Conservation (phyloP, 495 filamentous ascomycete genomes). For the Hypoxylon trugodes region DNA sequence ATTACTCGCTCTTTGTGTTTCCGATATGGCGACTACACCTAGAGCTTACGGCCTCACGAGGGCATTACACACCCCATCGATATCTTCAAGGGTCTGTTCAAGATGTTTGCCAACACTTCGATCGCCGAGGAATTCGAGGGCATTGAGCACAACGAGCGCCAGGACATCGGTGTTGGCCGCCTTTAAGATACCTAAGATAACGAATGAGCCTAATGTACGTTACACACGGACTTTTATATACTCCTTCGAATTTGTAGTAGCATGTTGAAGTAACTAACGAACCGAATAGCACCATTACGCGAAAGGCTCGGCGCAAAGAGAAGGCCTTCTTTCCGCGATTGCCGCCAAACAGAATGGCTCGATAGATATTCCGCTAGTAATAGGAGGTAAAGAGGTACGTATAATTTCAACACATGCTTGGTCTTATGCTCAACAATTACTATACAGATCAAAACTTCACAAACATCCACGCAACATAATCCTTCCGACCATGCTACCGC, state of each 20-base stretch:
- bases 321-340: conserved; percentile 74
- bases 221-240: conserved; percentile 19
- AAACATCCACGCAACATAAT: conserved; percentile 69
- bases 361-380: conserved; percentile 76
- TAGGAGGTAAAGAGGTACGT: conserved; percentile 80
- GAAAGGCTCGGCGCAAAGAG: conserved; percentile 80
- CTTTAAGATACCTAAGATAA: conserved; percentile 86
- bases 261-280: conserved; percentile 32
- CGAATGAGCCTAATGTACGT: conserved; percentile 94
- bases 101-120: conserved; percentile 30
- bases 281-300: conserved; percentile 79
- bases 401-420: neutral
- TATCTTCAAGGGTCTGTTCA: conserved; percentile 32
- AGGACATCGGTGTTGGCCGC: conserved; percentile 63
- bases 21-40: conserved; percentile 28
- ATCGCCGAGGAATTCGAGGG: conserved; percentile 23
- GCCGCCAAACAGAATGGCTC: conserved; percentile 66
- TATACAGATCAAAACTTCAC: conserved; percentile 59
- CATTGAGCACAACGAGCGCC: conserved; percentile 26
- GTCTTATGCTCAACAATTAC: neutral
- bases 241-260: neutral
- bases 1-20: neutral
- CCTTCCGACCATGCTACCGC: conserved; percentile 76
- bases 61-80: conserved; percentile 23
- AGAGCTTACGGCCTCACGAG: conserved; percentile 38